A percentile compares a stretch with the other conserved stretches of the same genome.
These are phyloP conservation scores for Lachnellula occidentalis DNA, from an alignment of 2,329 filamentous ascomycete genomes.

Conservation along the genomic window DNA sequence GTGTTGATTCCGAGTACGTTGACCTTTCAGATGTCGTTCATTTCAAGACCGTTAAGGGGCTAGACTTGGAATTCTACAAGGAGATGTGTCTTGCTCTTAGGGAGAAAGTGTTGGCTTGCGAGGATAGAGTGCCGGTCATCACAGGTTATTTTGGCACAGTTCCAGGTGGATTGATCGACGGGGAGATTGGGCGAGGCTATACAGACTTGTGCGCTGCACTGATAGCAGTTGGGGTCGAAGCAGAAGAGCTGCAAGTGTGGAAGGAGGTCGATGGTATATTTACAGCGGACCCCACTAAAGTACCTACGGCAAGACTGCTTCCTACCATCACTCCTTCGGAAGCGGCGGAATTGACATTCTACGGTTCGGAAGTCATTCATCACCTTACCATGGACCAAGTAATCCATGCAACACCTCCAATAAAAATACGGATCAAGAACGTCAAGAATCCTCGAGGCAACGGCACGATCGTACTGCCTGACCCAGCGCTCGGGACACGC, in stretches of 20 bases:
- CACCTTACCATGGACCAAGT: slow-evolving; percentile 98
- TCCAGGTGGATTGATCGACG: slow-evolving; percentile 81
- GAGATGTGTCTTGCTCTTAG: slow-evolving; percentile 55
- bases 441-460: slow-evolving; percentile 78
- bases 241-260: slow-evolving; percentile 92
- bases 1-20: slow-evolving; percentile 81
- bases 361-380: slow-evolving; percentile 94
- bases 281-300: slow-evolving; percentile 74
- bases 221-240: slow-evolving; percentile 80
- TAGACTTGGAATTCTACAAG: slow-evolving; percentile 67
- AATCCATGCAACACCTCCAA: slow-evolving; percentile 71
- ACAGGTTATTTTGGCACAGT: slow-evolving; percentile 96
- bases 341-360: slow-evolving; percentile 91
- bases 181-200: slow-evolving; percentile 88
- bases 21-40: slow-evolving; percentile 81
- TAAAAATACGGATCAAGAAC: slow-evolving; percentile 86
- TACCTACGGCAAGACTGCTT: slow-evolving; percentile 88
- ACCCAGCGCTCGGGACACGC: slow-evolving; percentile 50
- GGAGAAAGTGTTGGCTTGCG: slow-evolving; percentile 60
- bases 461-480: slow-evolving; percentile 79
- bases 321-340: slow-evolving; percentile 86
- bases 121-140: slow-evolving; percentile 65
- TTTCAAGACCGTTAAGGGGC: slow-evolving; percentile 51
- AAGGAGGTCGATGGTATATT: slow-evolving; percentile 98
- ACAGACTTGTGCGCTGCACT: slow-evolving; percentile 94